Evolutionary conservation across 257 asterid genomes (phyloP), one percentile per base, ranked within the genome.

Genomic region (Solanum sejunctum): DNA sequence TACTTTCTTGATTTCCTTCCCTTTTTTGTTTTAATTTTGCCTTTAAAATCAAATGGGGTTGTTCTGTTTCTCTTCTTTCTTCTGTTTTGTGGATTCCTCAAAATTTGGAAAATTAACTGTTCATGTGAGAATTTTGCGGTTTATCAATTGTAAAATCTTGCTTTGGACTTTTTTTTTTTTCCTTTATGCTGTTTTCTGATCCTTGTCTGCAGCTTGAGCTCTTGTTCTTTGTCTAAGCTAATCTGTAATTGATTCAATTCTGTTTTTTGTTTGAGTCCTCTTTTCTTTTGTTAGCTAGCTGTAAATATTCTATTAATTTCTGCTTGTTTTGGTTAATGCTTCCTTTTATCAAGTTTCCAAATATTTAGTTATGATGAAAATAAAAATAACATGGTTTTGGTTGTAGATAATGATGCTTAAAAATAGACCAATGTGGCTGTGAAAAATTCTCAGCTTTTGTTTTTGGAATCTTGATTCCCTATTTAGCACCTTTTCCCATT

Each of bases 381-480:
- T 49, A 84, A 56, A 23, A 54, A n/a, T 16, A 41, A 79, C 26
- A 41, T 51, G 41, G 11, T 81, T 45, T 49, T 71, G 82, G 64
- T 85, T 67, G 84, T 43, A 77, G 56, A 84, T 84, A 84, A 75
- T 54, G 79, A 84, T 63, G 82, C 45, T 23, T 26, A 45, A 72
- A 45, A 75, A 28, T 78, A 78, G 82, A 52, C 60, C 85, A 66
- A 70, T 70, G 82, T 86, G 73, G 80, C 81, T 58, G 79, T 36
- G 56, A 57, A 28, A 80, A 86, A 84, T 87, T 85, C 58, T 81
- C 80, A 77, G 12, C 84, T 58, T 88, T 87, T 45, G 87, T 80
- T 67, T 73, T 67, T 79, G 49, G 94, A 87, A 85, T 88, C 87
- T 88, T 84, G 90, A 86, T 90, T 84, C 91, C 88, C 84, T 85